Conservation (phyloP, 495 filamentous ascomycete genomes). For the Hypomontagnella submonticulosa region DNA sequence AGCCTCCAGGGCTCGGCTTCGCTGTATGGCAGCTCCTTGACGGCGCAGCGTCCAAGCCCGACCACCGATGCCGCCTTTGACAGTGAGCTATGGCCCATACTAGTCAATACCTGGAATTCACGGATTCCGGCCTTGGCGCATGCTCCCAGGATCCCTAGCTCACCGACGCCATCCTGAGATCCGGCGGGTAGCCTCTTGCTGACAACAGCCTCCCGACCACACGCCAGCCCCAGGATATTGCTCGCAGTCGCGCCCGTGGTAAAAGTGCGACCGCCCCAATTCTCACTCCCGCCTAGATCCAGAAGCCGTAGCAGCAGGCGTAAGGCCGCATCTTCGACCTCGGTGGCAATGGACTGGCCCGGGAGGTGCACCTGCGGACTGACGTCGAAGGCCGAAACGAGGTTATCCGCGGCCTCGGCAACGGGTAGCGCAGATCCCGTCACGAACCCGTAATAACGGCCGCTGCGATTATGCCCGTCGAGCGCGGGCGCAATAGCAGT, state of each 20-base stretch:
- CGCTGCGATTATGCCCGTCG: conserved; percentile 68
- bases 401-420: conserved; percentile 84
- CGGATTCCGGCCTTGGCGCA: conserved; percentile 70
- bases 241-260: conserved; percentile 90
- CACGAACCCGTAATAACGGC: conserved; percentile 86
- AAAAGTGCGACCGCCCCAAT: conserved; percentile 74
- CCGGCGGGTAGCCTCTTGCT: conserved; percentile 47
- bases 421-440: conserved; percentile 83
- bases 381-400: conserved; percentile 82
- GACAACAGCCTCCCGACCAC: conserved; percentile 76
- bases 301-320: conserved; percentile 75
- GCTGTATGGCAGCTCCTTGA: conserved; percentile 67
- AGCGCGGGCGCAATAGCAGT: conserved; percentile 73
- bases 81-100: conserved; percentile 83
- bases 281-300: conserved; percentile 57
- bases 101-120: conserved; percentile 79
- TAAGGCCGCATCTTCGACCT: conserved; percentile 78
- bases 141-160: conserved; percentile 74
- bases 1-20: conserved; percentile 69
- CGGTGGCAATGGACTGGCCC: conserved; percentile 75
- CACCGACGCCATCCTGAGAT: conserved; percentile 61
- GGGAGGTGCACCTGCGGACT: conserved; percentile 89
- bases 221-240: conserved; percentile 85
- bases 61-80: conserved; percentile 83
- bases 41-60: conserved; percentile 77